Base-by-base conservation (phyloP, 2,329 filamentous ascomycete species). In the Fusarium sp. region DNA sequence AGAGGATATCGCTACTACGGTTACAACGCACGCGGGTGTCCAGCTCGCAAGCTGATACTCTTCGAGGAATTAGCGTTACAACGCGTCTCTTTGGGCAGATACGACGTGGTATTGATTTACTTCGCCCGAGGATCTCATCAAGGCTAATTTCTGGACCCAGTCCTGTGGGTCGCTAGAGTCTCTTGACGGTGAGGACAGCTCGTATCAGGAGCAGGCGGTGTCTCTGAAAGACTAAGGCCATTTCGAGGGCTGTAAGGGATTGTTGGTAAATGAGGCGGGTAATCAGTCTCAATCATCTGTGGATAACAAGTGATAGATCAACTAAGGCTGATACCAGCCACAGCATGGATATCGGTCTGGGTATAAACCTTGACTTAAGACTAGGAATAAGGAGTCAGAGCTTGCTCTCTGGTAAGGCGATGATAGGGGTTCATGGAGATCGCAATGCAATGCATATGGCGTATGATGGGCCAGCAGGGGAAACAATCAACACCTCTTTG, bases 81-180 rank as follows among this genome's bases (percentile, higher is more conserved):
- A 67, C 70, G 61, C 65, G 65, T 53, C 26, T 41, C 45, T 53
- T 18, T 28, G 30, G 38, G 31, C 39, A 51, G 38, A 59, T 66
- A 50, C 64, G 54, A 73, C 65, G 20, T 63, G 68, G 64, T 61
- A 66, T 62, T 69, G 62, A 62, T 62, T 59, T 70, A 55, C 50
- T 69, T 51, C 50, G 54, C 61, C 53, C 42, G 57, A 62, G 60
- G 44, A 75, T 75, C 64, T 72, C 74, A 76, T 74, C 59, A 36
- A 64, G 51, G 53, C 20, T 60, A 56, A 67, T 70, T 47, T 39
- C 65, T 45, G 42, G 54, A 41, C 61, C 56, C 65, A 70, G 50
- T 61, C 42, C 51, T 54, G 66, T 72, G 70, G 70, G 70, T 59
- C 65, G 36, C 57, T 42, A 18, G 39, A 56, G 58, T 50, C 42